Evolutionary conservation across 305 asterid species (phyloP).

Genomic region (Fraxinus albicans): DNA sequence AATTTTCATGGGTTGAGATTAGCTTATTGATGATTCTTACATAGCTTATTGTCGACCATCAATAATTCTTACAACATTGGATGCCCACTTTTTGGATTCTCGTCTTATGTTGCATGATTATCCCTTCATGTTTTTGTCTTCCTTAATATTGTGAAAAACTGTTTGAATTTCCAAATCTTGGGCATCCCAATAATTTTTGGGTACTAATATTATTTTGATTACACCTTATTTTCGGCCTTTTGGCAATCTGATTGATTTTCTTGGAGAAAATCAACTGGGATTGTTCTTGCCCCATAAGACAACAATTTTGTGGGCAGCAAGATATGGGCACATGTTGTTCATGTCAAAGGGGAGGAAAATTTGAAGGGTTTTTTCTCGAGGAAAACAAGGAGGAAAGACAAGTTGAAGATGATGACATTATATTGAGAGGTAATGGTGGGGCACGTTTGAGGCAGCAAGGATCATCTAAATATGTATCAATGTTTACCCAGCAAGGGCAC

Average conservation of each 20-base stretch:
- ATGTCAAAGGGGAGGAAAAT: constrained; percentile 55
- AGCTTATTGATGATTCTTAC: not conserved
- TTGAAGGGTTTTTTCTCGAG: constrained; percentile 29
- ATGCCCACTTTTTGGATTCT: not conserved
- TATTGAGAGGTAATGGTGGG: constrained; percentile 59
- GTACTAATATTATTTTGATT: not conserved
- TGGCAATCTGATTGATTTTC: not conserved
- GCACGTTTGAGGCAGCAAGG: constrained; percentile 75
- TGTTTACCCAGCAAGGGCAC: constrained; percentile 72
- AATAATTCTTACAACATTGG: not conserved
- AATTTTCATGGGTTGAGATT: constrained; percentile 8
- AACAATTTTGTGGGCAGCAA: constrained; percentile 22
- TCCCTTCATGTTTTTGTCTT: constrained; percentile 20
- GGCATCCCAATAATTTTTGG: not conserved
- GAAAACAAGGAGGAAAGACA: constrained; percentile 34
- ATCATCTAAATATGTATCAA: constrained; percentile 63
- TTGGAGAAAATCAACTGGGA: not conserved
- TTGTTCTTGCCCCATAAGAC: constrained; percentile 27
- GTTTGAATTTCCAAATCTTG: not conserved
- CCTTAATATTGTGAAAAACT: not conserved
- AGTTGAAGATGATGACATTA: constrained; percentile 33
- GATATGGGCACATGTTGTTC: constrained; percentile 91
- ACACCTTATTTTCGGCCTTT: not conserved
- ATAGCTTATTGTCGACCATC: not conserved
- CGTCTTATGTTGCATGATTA: constrained; percentile 10